phyloP scores from a whole-genome alignment of 1,139 yeast genomes.

The Suhomyces taliae region DNA sequence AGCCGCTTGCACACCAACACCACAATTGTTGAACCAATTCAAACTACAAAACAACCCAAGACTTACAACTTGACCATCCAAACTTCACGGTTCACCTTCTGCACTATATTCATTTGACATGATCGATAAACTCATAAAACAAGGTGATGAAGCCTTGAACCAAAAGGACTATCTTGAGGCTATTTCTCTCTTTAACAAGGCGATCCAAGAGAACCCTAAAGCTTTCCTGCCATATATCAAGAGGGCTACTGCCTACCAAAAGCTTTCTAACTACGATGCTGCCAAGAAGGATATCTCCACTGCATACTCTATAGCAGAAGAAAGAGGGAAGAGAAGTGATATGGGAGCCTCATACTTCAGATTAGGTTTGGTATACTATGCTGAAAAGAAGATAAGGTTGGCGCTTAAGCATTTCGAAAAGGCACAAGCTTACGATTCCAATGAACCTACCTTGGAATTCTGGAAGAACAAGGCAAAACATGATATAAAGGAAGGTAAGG shows the following conservation, averaged over 20 bases:
- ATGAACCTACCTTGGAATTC: conserved; percentile 47
- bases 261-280: conserved; percentile 47
- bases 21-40: too few species aligned
- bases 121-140: conserved; percentile 35
- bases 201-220: conserved; percentile 39
- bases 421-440: conserved; percentile 49
- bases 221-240: conserved; percentile 56
- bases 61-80: background rate
- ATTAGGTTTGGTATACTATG: conserved; percentile 51
- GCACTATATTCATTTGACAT: background rate
- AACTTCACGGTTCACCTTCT: background rate
- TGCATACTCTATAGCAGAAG: conserved; percentile 57
- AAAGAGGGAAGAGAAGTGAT: conserved; percentile 51
- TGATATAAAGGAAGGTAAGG: conserved; percentile 24
- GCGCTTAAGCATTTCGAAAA: conserved; percentile 51
- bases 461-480: conserved; percentile 52
- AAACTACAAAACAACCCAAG: too few species aligned
- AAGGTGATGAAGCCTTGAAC: conserved; percentile 34
- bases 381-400: conserved; percentile 43
- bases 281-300: conserved; percentile 54
- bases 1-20: too few species aligned
- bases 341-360: conserved; percentile 62
- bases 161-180: conserved; percentile 40
- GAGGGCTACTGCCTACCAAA: conserved; percentile 56
- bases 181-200: conserved; percentile 30